Evolutionary conservation across 352 stramenopile species (phyloP), one percentile per base, ranked within the genome.

Genomic region (Pythium grandisporangium): DNA sequence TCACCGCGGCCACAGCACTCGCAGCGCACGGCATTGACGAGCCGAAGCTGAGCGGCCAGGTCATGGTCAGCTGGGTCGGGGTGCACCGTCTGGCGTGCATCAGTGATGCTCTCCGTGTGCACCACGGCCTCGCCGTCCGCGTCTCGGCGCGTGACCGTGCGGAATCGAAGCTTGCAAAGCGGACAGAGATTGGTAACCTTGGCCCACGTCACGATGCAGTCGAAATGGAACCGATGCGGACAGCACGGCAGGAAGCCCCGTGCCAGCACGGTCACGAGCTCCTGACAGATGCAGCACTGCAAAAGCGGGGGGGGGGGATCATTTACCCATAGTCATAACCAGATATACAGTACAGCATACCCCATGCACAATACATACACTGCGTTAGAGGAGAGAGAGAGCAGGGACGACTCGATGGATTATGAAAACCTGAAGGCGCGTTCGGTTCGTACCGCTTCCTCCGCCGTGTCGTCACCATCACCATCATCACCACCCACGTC

Each of bases 161-260:
- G 61, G 46, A 93, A 93, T 41, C 78, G 67, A 40, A 53, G 60
- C 61, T 89, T 89, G 55, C 79, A 93, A 1, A 93, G 54, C 40
- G 79, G 79, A 58, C 79, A 93, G 14, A 88, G 45, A 42, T 93
- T 93, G 14, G 79, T 90, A 17, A 90, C 71, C 40, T 84, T 81
- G 26, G 79, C 57, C 79, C 79, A 93, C 22, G 74, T 58, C 20
- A 87, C 39, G 42, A 93, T 90, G 51, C 79, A 93, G 32, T 90
- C 62, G 29, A 77, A 90, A 56, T 93, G 79, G 61, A 93, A 93
- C n/a, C 63, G 66, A 45, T 93, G 79, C 26, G 81, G 72, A 48
- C 79, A 93, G 4, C 25, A 56, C 0, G 70, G 47, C 3, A 93
- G 48, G 30, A 71, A 67, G 2, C 74, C 79, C 39, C 84, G 76